phyloP scores from a whole-genome alignment of 306 rosid species.

The Mimosa pudica region DNA sequence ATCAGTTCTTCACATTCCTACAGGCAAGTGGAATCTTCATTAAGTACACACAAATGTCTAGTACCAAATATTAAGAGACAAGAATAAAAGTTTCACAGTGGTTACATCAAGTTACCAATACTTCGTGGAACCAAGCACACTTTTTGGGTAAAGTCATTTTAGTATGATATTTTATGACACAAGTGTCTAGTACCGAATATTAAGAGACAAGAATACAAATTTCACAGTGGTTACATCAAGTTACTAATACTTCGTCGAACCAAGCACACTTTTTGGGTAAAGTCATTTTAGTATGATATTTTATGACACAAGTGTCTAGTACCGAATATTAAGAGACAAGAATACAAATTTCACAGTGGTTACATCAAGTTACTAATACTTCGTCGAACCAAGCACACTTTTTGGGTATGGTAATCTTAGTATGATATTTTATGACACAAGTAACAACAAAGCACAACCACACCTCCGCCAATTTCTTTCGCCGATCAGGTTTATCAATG shows the following conservation, averaged over 20 bases:
- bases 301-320: constrained; percentile 5
- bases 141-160: constrained; percentile 1
- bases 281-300: not conserved
- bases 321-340: not conserved
- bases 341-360: constrained; percentile 28
- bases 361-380: constrained; percentile 3
- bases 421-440: not conserved
- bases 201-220: not conserved
- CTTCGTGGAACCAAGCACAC: not conserved
- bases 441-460: not conserved
- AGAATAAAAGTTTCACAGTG: constrained; percentile 24
- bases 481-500: not conserved
- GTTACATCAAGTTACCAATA: not conserved
- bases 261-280: constrained; percentile 5
- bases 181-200: not conserved
- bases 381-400: not conserved
- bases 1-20: constrained; percentile 65
- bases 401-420: constrained; percentile 2
- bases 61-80: not conserved
- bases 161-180: not conserved
- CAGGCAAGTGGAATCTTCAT: constrained; percentile 24
- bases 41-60: constrained; percentile 9
- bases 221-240: constrained; percentile 33
- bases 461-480: not conserved
- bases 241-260: not conserved